Conservation (phyloP, 2,329 filamentous ascomycete species). For the Claviceps arundinis region DNA sequence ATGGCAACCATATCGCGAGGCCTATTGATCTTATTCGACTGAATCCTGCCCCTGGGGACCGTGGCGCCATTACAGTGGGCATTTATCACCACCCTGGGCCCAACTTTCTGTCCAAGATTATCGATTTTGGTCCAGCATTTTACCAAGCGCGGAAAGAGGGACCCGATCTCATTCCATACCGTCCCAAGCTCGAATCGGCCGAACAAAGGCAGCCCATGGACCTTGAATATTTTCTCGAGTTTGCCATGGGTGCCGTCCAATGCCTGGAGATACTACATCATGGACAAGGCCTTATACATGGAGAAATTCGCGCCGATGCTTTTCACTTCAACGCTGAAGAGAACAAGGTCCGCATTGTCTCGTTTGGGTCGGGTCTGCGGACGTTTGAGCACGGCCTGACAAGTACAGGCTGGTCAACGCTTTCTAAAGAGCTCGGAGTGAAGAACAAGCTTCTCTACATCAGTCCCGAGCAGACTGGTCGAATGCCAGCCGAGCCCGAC, state of each 20-base stretch:
- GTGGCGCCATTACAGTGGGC: constrained; percentile 58
- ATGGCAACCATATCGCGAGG: constrained; percentile 62
- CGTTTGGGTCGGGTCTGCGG: constrained; percentile 73
- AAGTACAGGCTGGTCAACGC: constrained; percentile 71
- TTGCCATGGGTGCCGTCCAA: constrained; percentile 77
- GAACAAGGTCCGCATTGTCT: constrained; percentile 62
- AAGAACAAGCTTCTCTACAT: constrained; percentile 86
- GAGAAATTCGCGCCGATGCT: constrained; percentile 79
- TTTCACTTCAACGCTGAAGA: constrained; percentile 72
- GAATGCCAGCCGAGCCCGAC: constrained; percentile 85
- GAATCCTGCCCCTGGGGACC: constrained; percentile 53
- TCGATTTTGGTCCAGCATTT: constrained; percentile 68
- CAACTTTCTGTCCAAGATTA: constrained; percentile 56
- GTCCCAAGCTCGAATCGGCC: constrained; percentile 30
- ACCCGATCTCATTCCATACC: constrained; percentile 34
- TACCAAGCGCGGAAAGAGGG: constrained; percentile 43
- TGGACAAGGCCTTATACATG: constrained; percentile 72
- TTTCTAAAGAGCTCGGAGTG: constrained; percentile 73
- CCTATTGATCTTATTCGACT: constrained; percentile 70
- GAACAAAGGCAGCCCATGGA: constrained; percentile 46
- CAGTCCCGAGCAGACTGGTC: constrained; percentile 86
- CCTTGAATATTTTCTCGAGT: constrained; percentile 70
- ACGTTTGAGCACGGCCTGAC: constrained; percentile 84
- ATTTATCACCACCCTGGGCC: constrained; percentile 69
- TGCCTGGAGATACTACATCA: constrained; percentile 88